Conservation (phyloP, 192 early-diverging fungal species). For the Powellomyces hirtus region DNA sequence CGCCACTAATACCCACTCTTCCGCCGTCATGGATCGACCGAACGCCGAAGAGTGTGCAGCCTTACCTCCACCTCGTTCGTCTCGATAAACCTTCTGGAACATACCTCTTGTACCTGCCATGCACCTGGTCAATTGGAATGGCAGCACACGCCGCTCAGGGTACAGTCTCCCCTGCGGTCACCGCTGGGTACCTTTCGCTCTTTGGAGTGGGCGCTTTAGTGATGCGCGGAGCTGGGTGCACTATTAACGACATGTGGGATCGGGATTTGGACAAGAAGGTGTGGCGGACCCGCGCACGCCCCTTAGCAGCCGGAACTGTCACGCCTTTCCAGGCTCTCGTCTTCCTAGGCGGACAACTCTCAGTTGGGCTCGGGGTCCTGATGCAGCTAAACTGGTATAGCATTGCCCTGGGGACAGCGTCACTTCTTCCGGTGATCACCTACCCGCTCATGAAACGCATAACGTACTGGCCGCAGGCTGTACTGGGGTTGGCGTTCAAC, state of each 20-base stretch:
- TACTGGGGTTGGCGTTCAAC: conserved; percentile 89
- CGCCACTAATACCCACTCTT: neutral
- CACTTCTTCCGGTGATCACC: conserved; percentile 68
- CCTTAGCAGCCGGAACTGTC: conserved; percentile 77
- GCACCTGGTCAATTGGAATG: conserved; percentile 60
- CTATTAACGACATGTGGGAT: conserved; percentile 97
- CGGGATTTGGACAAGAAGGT: conserved; percentile 77
- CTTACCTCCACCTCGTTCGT: conserved; percentile 59
- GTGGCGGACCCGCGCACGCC: conserved; percentile 75
- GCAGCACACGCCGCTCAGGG: conserved; percentile 36
- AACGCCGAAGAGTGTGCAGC: conserved; percentile 4
- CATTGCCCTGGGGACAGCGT: conserved; percentile 78
- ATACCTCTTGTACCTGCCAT: conserved; percentile 89
- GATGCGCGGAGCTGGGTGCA: conserved; percentile 96
- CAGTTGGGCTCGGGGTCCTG: conserved; percentile 77
- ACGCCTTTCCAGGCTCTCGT: conserved; percentile 64
- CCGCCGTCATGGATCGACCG: conserved; percentile 23
- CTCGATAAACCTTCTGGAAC: conserved; percentile 92
- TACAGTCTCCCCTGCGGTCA: conserved; percentile 64
- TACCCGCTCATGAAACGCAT: conserved; percentile 96
- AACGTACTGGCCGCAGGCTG: conserved; percentile 92
- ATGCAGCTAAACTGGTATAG: conserved; percentile 88
- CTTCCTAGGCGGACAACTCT: conserved; percentile 78
- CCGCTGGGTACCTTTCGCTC: conserved; percentile 66
- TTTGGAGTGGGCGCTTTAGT: conserved; percentile 85